A percentile compares a stretch with the other conserved stretches of the same genome.
Conservation (phyloP, 2,329 filamentous ascomycete genomes). For the Lasiodiplodia theobromae region DNA sequence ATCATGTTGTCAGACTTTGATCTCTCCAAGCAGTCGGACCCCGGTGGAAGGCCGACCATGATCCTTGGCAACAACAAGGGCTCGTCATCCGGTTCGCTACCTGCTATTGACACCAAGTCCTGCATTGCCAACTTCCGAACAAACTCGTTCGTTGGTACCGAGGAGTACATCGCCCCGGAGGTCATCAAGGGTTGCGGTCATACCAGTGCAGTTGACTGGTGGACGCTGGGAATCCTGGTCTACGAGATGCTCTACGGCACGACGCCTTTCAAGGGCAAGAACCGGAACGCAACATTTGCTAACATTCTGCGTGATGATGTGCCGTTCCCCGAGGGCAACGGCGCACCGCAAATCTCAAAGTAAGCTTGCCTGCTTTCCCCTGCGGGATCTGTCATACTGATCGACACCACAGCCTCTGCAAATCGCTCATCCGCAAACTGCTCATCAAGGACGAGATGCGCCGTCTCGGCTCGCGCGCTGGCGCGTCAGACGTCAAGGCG, state of each 20-base stretch:
- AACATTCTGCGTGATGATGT: conserved; percentile 97
- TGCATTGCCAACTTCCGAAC: conserved; percentile 98
- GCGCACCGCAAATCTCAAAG: conserved; percentile 88
- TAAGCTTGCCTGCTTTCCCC: conserved; percentile 58
- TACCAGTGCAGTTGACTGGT: conserved; percentile 99
- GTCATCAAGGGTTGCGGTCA: conserved; percentile 99
- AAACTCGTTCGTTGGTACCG: conserved; percentile 97
- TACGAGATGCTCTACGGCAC: conserved; percentile 99
- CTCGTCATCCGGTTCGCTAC: conserved; percentile 82
- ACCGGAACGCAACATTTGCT: conserved; percentile 95
- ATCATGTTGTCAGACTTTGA: conserved; percentile 99
- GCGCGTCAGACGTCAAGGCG: conserved; percentile 94
- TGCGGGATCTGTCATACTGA: neutral
- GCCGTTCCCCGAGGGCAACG: conserved; percentile 88
- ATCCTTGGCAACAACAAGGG: conserved; percentile 85
- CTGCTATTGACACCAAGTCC: conserved; percentile 97
- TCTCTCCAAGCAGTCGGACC: conserved; percentile 95
- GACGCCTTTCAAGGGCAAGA: conserved; percentile 99
- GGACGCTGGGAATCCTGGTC: conserved; percentile 95
- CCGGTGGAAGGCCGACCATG: conserved; percentile 96
- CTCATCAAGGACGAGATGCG: conserved; percentile 98
- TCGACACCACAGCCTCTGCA: conserved; percentile 74
- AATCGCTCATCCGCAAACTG: conserved; percentile 93
- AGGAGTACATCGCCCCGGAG: conserved; percentile 98
- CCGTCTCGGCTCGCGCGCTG: conserved; percentile 89